phyloP scores from a whole-genome alignment of 2,329 filamentous ascomycete genomes.

The Fusarium sp. region DNA sequence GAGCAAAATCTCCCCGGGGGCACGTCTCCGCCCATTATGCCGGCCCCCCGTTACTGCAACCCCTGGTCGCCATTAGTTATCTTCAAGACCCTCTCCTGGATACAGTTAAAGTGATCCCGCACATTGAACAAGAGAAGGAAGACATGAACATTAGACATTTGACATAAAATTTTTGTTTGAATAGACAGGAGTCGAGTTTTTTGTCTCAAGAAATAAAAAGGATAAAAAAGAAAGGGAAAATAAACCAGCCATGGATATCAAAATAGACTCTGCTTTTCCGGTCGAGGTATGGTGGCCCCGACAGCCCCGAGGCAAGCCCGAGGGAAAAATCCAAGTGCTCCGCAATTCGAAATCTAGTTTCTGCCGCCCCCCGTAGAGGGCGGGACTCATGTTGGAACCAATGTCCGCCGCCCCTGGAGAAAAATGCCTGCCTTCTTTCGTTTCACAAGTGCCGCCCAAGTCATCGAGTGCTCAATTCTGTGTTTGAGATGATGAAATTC shows the following conservation, averaged over 20 bases:
- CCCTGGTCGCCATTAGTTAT: conserved; percentile 19
- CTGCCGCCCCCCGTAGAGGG: conserved; percentile 31
- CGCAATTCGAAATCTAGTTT: conserved; percentile 46
- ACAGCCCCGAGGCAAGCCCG: conserved; percentile 45
- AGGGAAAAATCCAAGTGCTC: conserved; percentile 47
- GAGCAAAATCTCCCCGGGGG: background rate
- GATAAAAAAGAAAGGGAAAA: conserved; percentile 8
- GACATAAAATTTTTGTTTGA: conserved; percentile 30
- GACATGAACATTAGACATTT: conserved; percentile 21
- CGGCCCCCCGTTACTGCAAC: background rate
- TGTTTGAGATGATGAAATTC: conserved; percentile 38
- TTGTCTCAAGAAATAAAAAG: conserved; percentile 21
- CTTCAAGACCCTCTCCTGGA: conserved; percentile 10
- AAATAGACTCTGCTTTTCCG: conserved; percentile 41
- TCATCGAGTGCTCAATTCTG: conserved; percentile 40
- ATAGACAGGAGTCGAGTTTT: conserved; percentile 43
- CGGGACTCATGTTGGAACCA: conserved; percentile 11
- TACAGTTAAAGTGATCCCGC: conserved; percentile 18
- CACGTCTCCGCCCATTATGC: conserved; percentile 1
- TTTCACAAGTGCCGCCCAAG: conserved; percentile 43
- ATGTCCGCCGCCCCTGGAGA: conserved; percentile 27
- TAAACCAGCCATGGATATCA: conserved; percentile 33
- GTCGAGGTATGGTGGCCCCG: conserved; percentile 36
- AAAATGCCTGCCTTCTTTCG: conserved; percentile 30
- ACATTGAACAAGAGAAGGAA: conserved; percentile 11